Evolutionary conservation across 495 filamentous ascomycete species (phyloP), one percentile per base, ranked within the genome.

Genomic region (Xylaria telfairii): DNA sequence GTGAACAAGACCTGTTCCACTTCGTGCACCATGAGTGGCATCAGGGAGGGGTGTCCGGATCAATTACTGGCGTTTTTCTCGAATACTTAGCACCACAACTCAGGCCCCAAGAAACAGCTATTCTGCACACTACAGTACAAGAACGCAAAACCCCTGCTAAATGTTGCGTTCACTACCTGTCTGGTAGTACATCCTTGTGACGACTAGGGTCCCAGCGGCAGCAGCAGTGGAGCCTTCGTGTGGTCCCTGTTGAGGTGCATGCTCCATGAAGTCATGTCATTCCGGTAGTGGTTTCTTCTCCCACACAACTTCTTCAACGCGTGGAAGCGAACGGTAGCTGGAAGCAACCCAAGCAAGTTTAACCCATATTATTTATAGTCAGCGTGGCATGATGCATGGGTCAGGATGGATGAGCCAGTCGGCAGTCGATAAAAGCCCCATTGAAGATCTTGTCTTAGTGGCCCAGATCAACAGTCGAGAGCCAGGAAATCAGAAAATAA

Each of bases 41-140:
- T 63, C 46, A 51, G 63, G 57, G 56, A 42, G 57, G 67, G 57
- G 67, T 69, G 57, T 41, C 67, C 17, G 34, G 47, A 54, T 54
- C 47, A 63, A 68, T 53, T 44, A 41, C 57, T 62, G 21, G 24
- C 13, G 28, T 69, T 42, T 59, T 42, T 42, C 67, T 42, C 21
- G 67, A 63, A 63, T 54, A 28, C 21, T 8, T 59, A 34, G 54
- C 65, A 47, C 41, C 17, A 53, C 37, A 26, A 13, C 39, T 44
- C 19, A 5, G 46, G 13, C 46, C 37, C 46, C 19, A 24, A 62
- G 26, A 62, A 39, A 28, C 44, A 32, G 42, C 6, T 62, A 28
- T 19, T 60, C 12, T 49, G 41, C 19, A 47, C 44, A 49, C 62
- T 46, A 47, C 24, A 56, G 13, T 19, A 42, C 24, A 21, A 19